phyloP scores from a whole-genome alignment of 108 stramenopile genomes.

The Pseudonitzschia pungens region DNA sequence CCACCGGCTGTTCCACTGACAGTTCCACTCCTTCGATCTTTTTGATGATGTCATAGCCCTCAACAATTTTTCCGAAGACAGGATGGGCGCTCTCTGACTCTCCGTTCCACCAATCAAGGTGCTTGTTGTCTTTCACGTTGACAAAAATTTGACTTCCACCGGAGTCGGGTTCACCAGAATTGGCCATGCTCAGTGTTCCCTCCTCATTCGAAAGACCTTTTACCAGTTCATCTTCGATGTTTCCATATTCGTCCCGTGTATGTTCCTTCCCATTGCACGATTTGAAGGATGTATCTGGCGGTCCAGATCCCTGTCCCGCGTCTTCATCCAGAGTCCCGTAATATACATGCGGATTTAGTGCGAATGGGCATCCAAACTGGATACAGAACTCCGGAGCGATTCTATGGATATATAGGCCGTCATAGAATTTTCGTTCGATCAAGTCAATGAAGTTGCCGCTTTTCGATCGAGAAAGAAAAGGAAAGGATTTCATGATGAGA shows the following conservation, averaged over 20 bases:
- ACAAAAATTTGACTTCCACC: constrained; percentile 66
- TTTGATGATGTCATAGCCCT: constrained; percentile 49
- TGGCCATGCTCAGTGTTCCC: constrained; percentile 59
- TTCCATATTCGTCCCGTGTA: constrained; percentile 42
- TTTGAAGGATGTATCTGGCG: constrained; percentile 36
- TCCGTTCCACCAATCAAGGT: constrained; percentile 53
- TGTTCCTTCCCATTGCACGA: constrained; percentile 42
- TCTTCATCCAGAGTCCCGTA: constrained; percentile 43
- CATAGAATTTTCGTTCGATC: constrained; percentile 57
- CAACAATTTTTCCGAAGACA: constrained; percentile 57
- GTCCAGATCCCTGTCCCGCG: constrained; percentile 51
- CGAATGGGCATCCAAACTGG: constrained; percentile 60
- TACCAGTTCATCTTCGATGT: constrained; percentile 44
- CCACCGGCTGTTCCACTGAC: constrained; percentile 44
- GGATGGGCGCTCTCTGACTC: constrained; percentile 52
- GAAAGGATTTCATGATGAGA: background rate
- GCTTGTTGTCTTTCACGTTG: constrained; percentile 54
- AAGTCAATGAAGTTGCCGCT: constrained; percentile 61
- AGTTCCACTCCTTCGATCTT: constrained; percentile 45
- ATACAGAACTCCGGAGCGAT: constrained; percentile 71
- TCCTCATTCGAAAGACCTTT: constrained; percentile 44
- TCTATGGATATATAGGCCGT: constrained; percentile 77
- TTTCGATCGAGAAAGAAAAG: background rate
- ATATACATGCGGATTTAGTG: constrained; percentile 42
- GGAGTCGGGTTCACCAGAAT: constrained; percentile 51